Evolutionary conservation across 2,329 filamentous ascomycete genomes (phyloP).

Genomic region (Diplodia sapinea): DNA sequence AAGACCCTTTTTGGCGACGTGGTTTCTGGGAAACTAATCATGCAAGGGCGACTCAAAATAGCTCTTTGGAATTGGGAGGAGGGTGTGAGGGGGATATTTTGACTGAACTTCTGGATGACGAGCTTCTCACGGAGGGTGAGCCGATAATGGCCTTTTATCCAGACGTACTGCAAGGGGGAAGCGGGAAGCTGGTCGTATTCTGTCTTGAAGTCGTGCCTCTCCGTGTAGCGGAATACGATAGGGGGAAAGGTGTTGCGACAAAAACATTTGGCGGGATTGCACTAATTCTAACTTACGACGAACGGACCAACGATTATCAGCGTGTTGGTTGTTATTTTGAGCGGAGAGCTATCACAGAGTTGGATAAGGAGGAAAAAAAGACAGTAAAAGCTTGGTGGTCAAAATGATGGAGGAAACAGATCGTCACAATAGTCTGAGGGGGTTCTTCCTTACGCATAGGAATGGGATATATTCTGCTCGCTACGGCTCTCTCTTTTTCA

Average conservation of each 20-base stretch:
- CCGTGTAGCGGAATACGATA: not conserved
- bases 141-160: fast-evolving
- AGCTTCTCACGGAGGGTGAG: not conserved
- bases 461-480: no score
- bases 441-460: not conserved
- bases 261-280: not conserved
- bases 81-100: fast-evolving
- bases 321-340: not conserved
- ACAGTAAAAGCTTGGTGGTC: not conserved
- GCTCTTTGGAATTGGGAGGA: not conserved
- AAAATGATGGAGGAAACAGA: not conserved
- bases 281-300: not conserved
- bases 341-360: fast-evolving
- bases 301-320: not conserved
- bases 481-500: no score
- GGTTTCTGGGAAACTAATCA: not conserved
- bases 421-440: not conserved
- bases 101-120: not conserved
- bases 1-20: not conserved
- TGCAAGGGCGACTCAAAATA: not conserved
- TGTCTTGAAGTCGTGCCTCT: not conserved
- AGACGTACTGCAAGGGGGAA: not conserved
- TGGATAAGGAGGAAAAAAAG: not conserved
- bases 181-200: not conserved
- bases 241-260: not conserved